phyloP scores from a whole-genome alignment of 2,329 filamentous ascomycete genomes.

The Penicillium sp. region DNA sequence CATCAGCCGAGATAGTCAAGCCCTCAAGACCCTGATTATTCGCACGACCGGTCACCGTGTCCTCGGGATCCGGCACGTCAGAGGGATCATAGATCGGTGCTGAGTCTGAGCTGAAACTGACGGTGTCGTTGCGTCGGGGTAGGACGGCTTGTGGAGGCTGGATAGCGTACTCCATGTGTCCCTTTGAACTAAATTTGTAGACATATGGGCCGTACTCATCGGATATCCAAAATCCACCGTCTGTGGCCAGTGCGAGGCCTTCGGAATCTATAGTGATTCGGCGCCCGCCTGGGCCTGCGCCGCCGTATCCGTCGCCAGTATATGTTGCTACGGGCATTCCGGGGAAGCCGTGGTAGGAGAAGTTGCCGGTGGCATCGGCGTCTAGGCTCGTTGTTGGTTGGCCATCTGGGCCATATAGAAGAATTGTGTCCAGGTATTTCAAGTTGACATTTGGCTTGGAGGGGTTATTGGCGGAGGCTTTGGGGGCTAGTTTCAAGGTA shows the following conservation, averaged over 20 bases:
- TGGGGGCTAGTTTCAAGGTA: constrained; percentile 54
- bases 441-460: constrained; percentile 62
- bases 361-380: constrained; percentile 54
- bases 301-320: constrained; percentile 67
- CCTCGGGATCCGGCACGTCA: constrained; percentile 51
- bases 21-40: constrained; percentile 79
- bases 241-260: constrained; percentile 61
- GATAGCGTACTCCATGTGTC: constrained; percentile 64
- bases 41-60: constrained; percentile 62
- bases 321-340: constrained; percentile 64
- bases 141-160: constrained; percentile 65
- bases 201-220: constrained; percentile 73
- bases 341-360: constrained; percentile 60
- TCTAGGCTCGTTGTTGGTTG: constrained; percentile 65
- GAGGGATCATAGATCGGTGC: constrained; percentile 61
- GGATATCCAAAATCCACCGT: constrained; percentile 66
- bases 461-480: constrained; percentile 55
- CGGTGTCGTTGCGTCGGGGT: constrained; percentile 61
- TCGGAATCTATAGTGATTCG: constrained; percentile 65
- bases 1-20: constrained; percentile 62
- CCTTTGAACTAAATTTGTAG: constrained; percentile 62
- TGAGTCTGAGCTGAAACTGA: constrained; percentile 64
- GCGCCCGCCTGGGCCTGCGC: constrained; percentile 58
- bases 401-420: constrained; percentile 64
- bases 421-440: constrained; percentile 64